Base-by-base conservation (phyloP, 2,329 filamentous ascomycete species). In the Aspergillus transmontanensis region DNA sequence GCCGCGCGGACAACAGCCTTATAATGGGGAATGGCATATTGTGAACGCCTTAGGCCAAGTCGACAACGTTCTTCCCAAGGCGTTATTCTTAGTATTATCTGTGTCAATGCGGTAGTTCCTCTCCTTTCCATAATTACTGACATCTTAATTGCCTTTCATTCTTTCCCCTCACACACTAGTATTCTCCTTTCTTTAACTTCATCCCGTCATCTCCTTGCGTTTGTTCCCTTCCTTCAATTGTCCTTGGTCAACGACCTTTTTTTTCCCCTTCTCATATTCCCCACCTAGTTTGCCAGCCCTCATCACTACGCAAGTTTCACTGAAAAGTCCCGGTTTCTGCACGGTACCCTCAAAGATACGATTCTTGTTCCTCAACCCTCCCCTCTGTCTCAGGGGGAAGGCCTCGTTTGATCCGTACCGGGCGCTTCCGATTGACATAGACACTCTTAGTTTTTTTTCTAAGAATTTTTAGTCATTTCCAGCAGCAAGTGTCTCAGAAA, bases 1-100 rank as follows among this genome's bases (percentile, higher is more conserved):
- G 61, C 58, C 64, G 64, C 62, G 62, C 62, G 62, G 62, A 57
- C 62, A 58, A 55, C 58, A 65, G 64, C 64, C 64, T 65, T 65
- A 65, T 65, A 63, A 65, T 63, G 58, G 64, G 57, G 56, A 57
- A 39, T 60, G 28, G 21, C 16, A 46, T 59, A 48, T 34, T 39
- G 43, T 46, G 28, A 39, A 58, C 51, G 30, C 30, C 51, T 54
- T 32, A 32, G 48, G 48, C 26, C 48, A 26, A 32, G 45, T 28
- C 45, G 14, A 48, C 45, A 32, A 50, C 46, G 46, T 50, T 23
- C 12, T n/a, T 51, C 48, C 34, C 34, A 36, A 16, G 34, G 34
- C 14, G 34, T 51, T 32, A 19, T 50, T 30, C 23, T 32, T 51
- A n/a, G 48, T 23, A n/a, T 32, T 32, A 32, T 51, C 26, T 19